Base-by-base conservation (phyloP, 1,284 basidiomycete species). In the Rhodotorula mucilaginosa region DNA sequence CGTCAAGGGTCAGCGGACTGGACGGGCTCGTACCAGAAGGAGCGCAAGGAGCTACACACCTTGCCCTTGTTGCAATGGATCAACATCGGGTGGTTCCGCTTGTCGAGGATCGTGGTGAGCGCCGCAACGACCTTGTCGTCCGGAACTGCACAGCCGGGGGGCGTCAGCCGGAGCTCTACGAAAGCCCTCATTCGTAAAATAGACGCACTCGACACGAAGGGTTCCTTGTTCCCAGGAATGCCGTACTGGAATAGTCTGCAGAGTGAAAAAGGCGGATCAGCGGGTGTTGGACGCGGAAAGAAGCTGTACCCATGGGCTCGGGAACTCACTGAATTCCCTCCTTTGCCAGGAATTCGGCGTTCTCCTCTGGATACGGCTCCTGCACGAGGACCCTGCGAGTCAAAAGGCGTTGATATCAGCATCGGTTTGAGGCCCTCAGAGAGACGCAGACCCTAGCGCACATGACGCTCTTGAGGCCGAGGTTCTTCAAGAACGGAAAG, bases 51-150 rank as follows among this genome's bases (percentile, higher is more conserved):
- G 23, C 2, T 29, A 56, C 82, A 56, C 61, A 83, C 83, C 78
- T 86, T 86, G 67, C 85, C 85, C 78, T 86, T 86, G 80, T 86
- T 86, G 80, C 85, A 86, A 75, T 86, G 85, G 26, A 86, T 85
- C 48, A 86, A 78, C 44, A 86, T 81, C 1, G 85, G 85, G 70
- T 85, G 84, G 74, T 86, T 86, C 6, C 84, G 79, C 51, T 76
- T 76, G 75, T 86, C 85, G n/a, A 86, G 78, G 29, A 86, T 83
- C 5, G 83, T 82, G n/a, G 81, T 80, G 34, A 86, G 81, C 0
- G 85, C 85, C 1, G 82, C 81, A 39, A 83, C 82, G 71, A 86
- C 85, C 67, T 85, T 85, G 72, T 85, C 83, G 60, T 84, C 83
- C 5, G 84, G 84, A 57, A 86, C 80, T 75, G 79, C 60, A 13